These are phyloP conservation scores for Pythium myriotylum DNA, from an alignment of 352 stramenopile genomes.

Conservation along the genomic window DNA sequence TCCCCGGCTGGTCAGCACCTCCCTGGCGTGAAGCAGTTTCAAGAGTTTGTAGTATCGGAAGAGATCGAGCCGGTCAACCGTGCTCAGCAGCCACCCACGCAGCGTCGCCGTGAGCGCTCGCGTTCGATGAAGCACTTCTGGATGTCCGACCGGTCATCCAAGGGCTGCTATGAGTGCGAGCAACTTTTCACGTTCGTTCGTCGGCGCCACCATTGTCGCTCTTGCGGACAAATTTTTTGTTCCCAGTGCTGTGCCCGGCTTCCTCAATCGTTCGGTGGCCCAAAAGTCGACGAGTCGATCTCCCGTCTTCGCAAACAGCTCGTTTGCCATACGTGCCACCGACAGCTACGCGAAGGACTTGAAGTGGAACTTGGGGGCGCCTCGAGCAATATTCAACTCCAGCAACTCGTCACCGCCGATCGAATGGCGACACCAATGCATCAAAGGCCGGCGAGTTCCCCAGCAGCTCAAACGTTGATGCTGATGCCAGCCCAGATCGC, in stretches of 20 bases:
- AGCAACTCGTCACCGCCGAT: conserved; percentile 18
- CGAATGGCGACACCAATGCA: conserved; percentile 20
- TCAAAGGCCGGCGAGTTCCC: conserved; percentile 31
- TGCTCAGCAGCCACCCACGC: conserved; percentile 25
- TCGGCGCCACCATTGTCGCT: conserved; percentile 80
- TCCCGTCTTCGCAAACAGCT: conserved; percentile 76
- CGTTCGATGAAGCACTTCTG: conserved; percentile 88
- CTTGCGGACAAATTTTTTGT: conserved; percentile 88
- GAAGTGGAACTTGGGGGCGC: conserved; percentile 62
- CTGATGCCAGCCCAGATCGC: conserved; percentile 80
- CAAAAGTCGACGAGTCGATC: conserved; percentile 82
- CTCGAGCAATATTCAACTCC: conserved; percentile 6
- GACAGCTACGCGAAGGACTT: conserved; percentile 78
- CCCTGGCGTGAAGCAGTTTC: conserved; percentile 62
- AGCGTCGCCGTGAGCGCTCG: conserved; percentile 46
- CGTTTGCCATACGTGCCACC: conserved; percentile 84
- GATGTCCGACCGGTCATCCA: conserved; percentile 88
- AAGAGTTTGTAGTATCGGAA: conserved; percentile 29
- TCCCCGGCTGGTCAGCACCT: conserved; percentile 67
- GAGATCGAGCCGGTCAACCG: conserved; percentile 2
- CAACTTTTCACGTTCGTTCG: conserved; percentile 84
- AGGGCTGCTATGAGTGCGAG: conserved; percentile 84
- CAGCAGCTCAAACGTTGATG: conserved; percentile 56
- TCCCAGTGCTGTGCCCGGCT: conserved; percentile 78
- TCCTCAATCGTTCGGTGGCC: conserved; percentile 74